These are phyloP conservation scores for Lactarius hengduanensis DNA, from an alignment of 768 basidiomycete genomes.

Conservation along the genomic window DNA sequence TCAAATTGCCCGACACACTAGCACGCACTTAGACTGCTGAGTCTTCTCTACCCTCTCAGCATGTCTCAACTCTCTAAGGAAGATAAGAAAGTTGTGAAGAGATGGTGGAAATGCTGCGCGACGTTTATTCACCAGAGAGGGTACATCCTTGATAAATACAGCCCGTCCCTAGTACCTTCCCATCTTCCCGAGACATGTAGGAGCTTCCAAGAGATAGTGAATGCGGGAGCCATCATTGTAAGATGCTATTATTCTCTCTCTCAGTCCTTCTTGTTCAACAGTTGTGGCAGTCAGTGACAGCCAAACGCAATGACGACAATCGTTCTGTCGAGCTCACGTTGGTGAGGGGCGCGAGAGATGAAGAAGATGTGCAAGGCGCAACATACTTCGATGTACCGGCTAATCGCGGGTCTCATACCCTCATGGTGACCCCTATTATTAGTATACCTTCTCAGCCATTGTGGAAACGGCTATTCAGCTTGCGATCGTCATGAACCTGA, in stretches of 20 bases:
- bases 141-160: not conserved
- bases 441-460: not conserved
- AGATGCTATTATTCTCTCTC: not conserved
- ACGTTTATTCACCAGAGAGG: not conserved
- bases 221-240: not conserved
- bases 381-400: not conserved
- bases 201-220: slow-evolving; percentile 6
- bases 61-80: not conserved
- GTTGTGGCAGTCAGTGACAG: not conserved
- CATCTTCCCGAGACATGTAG: not conserved
- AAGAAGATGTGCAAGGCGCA: not conserved
- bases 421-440: not conserved
- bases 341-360: not conserved
- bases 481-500: not conserved
- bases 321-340: not conserved
- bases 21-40: no score
- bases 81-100: slow-evolving; percentile 2
- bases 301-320: not conserved
- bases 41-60: not conserved
- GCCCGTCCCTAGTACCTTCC: not conserved
- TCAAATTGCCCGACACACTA: no score
- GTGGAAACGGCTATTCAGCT: not conserved
- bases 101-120: slow-evolving; percentile 3
- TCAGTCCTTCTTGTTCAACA: not conserved
- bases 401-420: not conserved